Evolutionary conservation across 108 stramenopile genomes (phyloP), one percentile per base, ranked within the genome.

Genomic region (Discostella stelligeroides): DNA sequence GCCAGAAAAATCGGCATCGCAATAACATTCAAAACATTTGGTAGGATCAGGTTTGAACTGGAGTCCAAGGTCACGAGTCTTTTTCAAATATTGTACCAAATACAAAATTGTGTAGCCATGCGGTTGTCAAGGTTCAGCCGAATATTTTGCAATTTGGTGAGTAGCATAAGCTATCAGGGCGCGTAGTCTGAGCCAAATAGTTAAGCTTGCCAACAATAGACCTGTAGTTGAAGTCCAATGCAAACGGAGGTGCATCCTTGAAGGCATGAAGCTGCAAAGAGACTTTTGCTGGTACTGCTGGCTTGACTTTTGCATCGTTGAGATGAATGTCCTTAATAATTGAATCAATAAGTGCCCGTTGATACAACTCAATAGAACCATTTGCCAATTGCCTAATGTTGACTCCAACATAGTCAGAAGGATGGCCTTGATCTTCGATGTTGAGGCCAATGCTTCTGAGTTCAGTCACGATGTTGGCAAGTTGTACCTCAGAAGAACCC

Each of bases 381-480:
- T 73, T 63, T 39, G 64, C 63, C 11, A 73, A n/a, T 4, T 54
- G 45, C 53, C 45, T 34, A 40, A 46, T 46, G 17, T 46, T 46
- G n/a, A n/a, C n/a, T n/a, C n/a, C n/a, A n/a, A n/a, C n/a, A n/a
- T n/a, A n/a, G n/a, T n/a, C n/a, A n/a, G n/a, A n/a, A n/a, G n/a
- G n/a, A n/a, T n/a, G n/a, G n/a, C n/a, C n/a, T n/a, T n/a, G n/a
- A n/a, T n/a, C n/a, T n/a, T n/a, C n/a, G n/a, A n/a, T n/a, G n/a
- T n/a, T n/a, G n/a, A n/a, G n/a, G n/a, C 58, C 49, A 29, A 68
- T 75, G 21, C 68, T 53, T 13, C 24, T 41, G n/a, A 85, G 68
- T 12, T 82, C 65, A 11, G 59, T 66, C 7, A 85, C 37, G 7
- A 48, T 25, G 21, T 69, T 17, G 17, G 66, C 42, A 15, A 84